Evolutionary conservation across 78 protist genomes (phyloP).

Genomic region (Tieghemostelium lacteum): DNA sequence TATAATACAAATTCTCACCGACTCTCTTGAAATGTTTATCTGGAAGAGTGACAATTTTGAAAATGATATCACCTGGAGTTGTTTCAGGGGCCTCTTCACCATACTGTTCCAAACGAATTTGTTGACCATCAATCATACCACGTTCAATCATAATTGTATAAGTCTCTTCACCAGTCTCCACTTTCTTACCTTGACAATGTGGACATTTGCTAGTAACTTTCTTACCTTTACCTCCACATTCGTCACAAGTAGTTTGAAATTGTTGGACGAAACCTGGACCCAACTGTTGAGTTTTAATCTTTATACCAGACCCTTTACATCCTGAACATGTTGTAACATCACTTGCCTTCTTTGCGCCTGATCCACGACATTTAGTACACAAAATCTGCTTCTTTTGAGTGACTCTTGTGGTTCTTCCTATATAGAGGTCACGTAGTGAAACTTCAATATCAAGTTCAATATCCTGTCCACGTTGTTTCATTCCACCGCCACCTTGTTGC

Average conservation of each 20-base stretch:
- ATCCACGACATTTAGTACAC: slow-evolving; percentile 88
- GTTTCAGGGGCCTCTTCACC: slow-evolving; percentile 84
- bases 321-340: slow-evolving; percentile 78
- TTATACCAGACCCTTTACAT: slow-evolving; percentile 84
- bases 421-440: slow-evolving; percentile 87
- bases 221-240: slow-evolving; percentile 89
- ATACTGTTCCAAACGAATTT: slow-evolving; percentile 49
- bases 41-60: slow-evolving; percentile 76
- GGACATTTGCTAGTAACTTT: slow-evolving; percentile 76
- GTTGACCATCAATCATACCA: slow-evolving; percentile 81
- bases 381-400: slow-evolving; percentile 72
- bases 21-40: slow-evolving; percentile 25
- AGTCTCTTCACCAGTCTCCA: slow-evolving; percentile 44
- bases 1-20: slow-evolving; percentile 63
- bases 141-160: slow-evolving; percentile 80
- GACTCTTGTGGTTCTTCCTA: slow-evolving; percentile 76
- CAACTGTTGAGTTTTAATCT: slow-evolving; percentile 74
- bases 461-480: slow-evolving; percentile 78
- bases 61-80: slow-evolving; percentile 87
- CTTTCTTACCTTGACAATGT: slow-evolving; percentile 79
- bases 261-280: slow-evolving; percentile 92
- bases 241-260: slow-evolving; percentile 79
- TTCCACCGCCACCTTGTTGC: slow-evolving; percentile 47
- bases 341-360: slow-evolving; percentile 84
- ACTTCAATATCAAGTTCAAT: slow-evolving; percentile 72